A percentile compares a stretch with the other conserved stretches of the same genome.
These are phyloP conservation scores for Arxiozyma telluris DNA, from an alignment of 1,139 yeast genomes.

Conservation along the genomic window DNA sequence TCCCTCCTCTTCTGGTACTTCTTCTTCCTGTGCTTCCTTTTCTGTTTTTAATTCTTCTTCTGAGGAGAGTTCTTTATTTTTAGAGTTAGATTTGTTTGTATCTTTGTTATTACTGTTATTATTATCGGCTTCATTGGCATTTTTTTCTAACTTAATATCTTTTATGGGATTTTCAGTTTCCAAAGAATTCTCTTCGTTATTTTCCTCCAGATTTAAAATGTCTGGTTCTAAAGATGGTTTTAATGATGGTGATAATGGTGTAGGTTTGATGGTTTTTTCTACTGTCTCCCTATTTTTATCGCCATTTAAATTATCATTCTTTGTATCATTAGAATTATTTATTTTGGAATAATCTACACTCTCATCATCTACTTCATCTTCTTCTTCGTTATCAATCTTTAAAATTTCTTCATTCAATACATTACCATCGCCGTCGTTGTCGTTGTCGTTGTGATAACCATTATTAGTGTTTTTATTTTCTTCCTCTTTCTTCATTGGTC, in stretches of 20 bases:
- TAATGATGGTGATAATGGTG: background rate
- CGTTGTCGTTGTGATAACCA: background rate
- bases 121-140: background rate
- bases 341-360: constrained; percentile 37
- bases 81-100: too few species aligned
- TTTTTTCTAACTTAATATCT: background rate
- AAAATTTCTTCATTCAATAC: constrained; percentile 13
- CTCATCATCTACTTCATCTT: constrained; percentile 31
- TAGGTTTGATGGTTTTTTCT: background rate
- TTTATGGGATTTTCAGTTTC: background rate
- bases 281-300: background rate
- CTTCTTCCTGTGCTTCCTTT: constrained; percentile 1
- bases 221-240: background rate
- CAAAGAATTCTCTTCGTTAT: background rate
- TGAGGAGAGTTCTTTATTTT: too few species aligned
- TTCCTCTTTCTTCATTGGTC: background rate
- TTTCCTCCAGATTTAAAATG: background rate
- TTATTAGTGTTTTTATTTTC: too few species aligned
- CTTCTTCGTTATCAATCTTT: constrained; percentile 16
- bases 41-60: too few species aligned
- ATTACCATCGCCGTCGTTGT: background rate
- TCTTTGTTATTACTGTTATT: too few species aligned
- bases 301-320: background rate
- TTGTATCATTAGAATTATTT: background rate
- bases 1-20: constrained; percentile 29